Evolutionary conservation across 495 filamentous ascomycete species (phyloP).

Genomic region (Articulospora tetracladia): DNA sequence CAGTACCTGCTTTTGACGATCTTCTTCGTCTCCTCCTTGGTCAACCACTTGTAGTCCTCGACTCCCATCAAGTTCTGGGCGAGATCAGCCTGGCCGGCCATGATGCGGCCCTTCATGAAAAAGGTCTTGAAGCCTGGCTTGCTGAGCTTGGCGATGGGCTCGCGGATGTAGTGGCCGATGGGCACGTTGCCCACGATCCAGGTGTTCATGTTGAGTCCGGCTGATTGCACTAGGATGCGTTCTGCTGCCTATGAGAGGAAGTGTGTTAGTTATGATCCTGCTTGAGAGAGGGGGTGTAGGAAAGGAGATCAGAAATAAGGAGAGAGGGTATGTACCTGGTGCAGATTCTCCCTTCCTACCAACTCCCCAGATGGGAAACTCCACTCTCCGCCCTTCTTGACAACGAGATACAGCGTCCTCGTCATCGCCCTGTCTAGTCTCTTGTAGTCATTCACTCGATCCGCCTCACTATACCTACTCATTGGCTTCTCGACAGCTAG

Average conservation of each 20-base stretch:
- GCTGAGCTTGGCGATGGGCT: slow-evolving; percentile 35
- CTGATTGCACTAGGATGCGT: slow-evolving; percentile 68
- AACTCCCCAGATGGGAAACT: slow-evolving; percentile 70
- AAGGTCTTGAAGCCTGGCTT: slow-evolving; percentile 74
- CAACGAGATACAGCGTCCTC: slow-evolving; percentile 81
- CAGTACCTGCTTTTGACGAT: slow-evolving; percentile 63
- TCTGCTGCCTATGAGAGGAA: slow-evolving; percentile 74
- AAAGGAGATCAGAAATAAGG: too few species aligned
- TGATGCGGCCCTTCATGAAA: slow-evolving; percentile 92
- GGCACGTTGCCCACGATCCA: slow-evolving; percentile 94
- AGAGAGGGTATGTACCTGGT: slow-evolving; percentile 54
- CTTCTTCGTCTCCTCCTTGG: slow-evolving; percentile 78
- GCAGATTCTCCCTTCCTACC: slow-evolving; percentile 65
- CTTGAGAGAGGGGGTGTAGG: not conserved
- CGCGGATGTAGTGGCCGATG: slow-evolving; percentile 68
- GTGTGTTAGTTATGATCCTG: not conserved
- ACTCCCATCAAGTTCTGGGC: slow-evolving; percentile 65
- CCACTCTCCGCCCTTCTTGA: slow-evolving; percentile 70
- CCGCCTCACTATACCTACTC: slow-evolving; percentile 73
- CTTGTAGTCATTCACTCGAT: slow-evolving; percentile 65
- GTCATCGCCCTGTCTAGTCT: slow-evolving; percentile 75
- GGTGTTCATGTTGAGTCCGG: slow-evolving; percentile 96
- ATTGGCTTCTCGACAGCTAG: slow-evolving; percentile 67
- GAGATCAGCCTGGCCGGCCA: slow-evolving; percentile 92
- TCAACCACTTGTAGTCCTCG: slow-evolving; percentile 86